Evolutionary conservation across 148 eudicot genomes (phyloP), one percentile per base, ranked within the genome.

Genomic region (Dysphania ambrosioides): DNA sequence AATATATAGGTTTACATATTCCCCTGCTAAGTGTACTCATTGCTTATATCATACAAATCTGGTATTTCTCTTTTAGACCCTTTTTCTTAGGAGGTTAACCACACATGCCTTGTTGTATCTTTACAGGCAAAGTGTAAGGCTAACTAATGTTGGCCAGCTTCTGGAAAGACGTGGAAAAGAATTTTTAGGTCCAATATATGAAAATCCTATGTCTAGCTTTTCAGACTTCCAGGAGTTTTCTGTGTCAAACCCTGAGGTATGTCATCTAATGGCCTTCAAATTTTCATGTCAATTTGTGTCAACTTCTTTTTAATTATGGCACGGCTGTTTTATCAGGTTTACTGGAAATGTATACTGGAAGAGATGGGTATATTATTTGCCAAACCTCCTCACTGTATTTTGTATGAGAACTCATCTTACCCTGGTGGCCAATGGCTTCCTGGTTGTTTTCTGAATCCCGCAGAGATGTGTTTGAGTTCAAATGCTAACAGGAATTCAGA

Each of bases 401-500:
- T 95, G 62, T 77, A 61, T 26, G 96, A 92, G 57, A 80, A 78
- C 72, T 75, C 87, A 40, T 82, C 84, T 55, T 81, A 85, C 68
- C 97, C 99, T 2, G 99, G 97, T 63, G 99, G 99, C 74, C 88
- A 84, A 55, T 95, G 99, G 99, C 92, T 95, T 75, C 96, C 92
- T 66, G 88, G 88, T 29, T 94, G 93, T 79, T 74, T 68, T 71
- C 16, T 88, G 21, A 95, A 95, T 82, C 96, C 94, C 13, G 96
- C 94, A 68, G 83, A 83, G 63, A 86, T 75, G 79, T 90, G 97
- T 79, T 82, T 95, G 85, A 80, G 78, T 77, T 70, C 83, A 66
- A 87, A 81, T 73, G 79, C 75, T 19, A 80, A 81, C 76, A 88
- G 92, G 76, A 82, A 80, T 72, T 79, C 78, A 73, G 90, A 87